Evolutionary conservation across 371 early-diverging fungal genomes (phyloP), one percentile per base, ranked within the genome.

Genomic region (Mucor mucedo): DNA sequence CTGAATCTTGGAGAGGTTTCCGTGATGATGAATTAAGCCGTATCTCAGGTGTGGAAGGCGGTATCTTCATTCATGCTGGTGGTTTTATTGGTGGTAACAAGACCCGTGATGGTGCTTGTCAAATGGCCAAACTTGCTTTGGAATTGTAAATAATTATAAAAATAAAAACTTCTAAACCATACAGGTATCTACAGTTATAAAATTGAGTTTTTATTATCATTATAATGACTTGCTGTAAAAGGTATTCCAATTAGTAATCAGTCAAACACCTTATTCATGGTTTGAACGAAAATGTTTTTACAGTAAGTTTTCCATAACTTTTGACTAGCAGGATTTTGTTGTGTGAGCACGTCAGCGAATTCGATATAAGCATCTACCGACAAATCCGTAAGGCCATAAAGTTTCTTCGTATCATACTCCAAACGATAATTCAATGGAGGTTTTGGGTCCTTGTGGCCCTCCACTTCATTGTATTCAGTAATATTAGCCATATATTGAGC

Each of bases 1-100:
- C 96, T 14, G 92, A 95, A 70, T 85, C 81, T 40, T 99, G 99
- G 99, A 84, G 97, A 66, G 99, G 99, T 5, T 75, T 91, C 68
- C 89, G 97, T 58, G 97, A 96, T 66, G 89, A 93, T 13, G 93
- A 89, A 44, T 75, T 99, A 68, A 86, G 89, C 58, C 86, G 86
- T 62, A 77, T 90, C 42, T 78, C 89, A 29, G 89, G 90, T 9
- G 84, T 97, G 48, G 86, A 89, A 13, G 95, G 88, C 16, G 91
- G 93, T 62, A 84, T 95, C 40, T 99, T 99, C 85, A 95, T 98
- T 11, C 99, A 99, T 72, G 93, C 94, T 68, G 84, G 91, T 11
- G 99, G 99, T 16, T 70, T 67, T 27, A 70, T 70, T 59, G 62
- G 62, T 58, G 82, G 82, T 6, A 81, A 81, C 69, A 81, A 78